A percentile compares a stretch with the other conserved stretches of the same genome.
These are phyloP conservation scores for Trichophaea hybrida DNA, from an alignment of 2,329 filamentous ascomycete species.

Conservation along the genomic window DNA sequence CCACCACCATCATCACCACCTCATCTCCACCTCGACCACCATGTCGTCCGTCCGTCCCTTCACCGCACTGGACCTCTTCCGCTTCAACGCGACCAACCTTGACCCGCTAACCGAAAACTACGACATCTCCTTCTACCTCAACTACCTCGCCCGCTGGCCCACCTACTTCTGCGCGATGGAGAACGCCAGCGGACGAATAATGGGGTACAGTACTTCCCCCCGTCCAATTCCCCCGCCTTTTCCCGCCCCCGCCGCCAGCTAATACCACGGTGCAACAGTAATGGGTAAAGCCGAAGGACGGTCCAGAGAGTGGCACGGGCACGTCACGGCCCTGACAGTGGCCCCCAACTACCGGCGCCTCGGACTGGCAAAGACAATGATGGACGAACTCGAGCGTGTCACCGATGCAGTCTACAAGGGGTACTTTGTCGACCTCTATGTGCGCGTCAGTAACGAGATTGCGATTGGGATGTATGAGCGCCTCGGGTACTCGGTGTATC, in stretches of 20 bases:
- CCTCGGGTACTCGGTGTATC: constrained; percentile 83
- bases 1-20: not conserved
- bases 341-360: constrained; percentile 72
- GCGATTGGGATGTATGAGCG: constrained; percentile 80
- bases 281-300: constrained; percentile 57
- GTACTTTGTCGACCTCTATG: constrained; percentile 94
- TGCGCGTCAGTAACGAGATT: constrained; percentile 71
- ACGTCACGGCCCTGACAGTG: constrained; percentile 91
- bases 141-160: constrained; percentile 93
- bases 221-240: not conserved
- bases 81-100: constrained; percentile 86
- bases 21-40: constrained; percentile 5
- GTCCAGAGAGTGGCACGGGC: constrained; percentile 61
- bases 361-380: constrained; percentile 73
- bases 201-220: constrained; percentile 66
- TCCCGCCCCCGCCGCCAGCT: not conserved
- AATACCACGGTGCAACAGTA: constrained; percentile 41
- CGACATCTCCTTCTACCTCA: constrained; percentile 85
- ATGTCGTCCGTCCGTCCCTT: constrained; percentile 85
- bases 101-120: constrained; percentile 97
- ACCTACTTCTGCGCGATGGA: constrained; percentile 86
- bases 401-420: constrained; percentile 67
- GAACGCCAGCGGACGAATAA: constrained; percentile 70
- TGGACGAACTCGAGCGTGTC: constrained; percentile 58
- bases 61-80: constrained; percentile 67